A percentile compares a stretch with the other conserved stretches of the same genome.
Conservation (phyloP, 129 eudicot species). For the Helianthus annuus region HanXRQr2.0-SUNRISE NC_035440.2:15229507-15230006, state of each 20-base stretch:
- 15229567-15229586: slow-evolving; percentile 12
- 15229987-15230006: no score
- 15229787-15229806: slow-evolving; percentile 31
- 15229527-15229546: slow-evolving; percentile 66
- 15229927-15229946: no score
- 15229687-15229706: slow-evolving; percentile 25
- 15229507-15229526: no score
- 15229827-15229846: no score
- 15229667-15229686: slow-evolving; percentile 21
- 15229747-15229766: slow-evolving; percentile 22
- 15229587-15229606: slow-evolving; percentile 2
- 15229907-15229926: no score
- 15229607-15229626: slow-evolving; percentile 28
- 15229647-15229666: slow-evolving; percentile 41
- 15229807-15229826: no score
- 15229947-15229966: no score
- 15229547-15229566: slow-evolving; percentile 46
- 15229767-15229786: slow-evolving; percentile 16
- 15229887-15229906: no score
- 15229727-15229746: slow-evolving; percentile 60
- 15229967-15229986: no score
- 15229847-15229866: no score
- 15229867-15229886: no score
- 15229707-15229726: slow-evolving; percentile 36
- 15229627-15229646: slow-evolving; percentile 66